A percentile compares a stretch with the other conserved stretches of the same genome.
Conservation (phyloP, 73 alveolate genomes). For the Tetrahymena malaccensis region DNA sequence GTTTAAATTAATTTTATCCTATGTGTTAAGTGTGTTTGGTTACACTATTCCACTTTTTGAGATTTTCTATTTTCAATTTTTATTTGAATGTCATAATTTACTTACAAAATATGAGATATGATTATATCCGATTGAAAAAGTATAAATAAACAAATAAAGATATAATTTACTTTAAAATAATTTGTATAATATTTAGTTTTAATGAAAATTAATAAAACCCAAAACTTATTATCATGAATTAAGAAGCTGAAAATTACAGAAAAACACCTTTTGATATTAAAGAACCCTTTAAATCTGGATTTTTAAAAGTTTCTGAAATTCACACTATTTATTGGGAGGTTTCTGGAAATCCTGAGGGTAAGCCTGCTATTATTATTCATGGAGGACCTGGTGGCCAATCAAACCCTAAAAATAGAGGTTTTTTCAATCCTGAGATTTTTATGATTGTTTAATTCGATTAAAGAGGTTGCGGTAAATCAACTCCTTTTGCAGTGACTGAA, state of each 20-base stretch:
- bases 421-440: background rate
- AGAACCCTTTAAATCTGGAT: background rate
- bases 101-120: background rate
- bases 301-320: background rate
- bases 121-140: background rate
- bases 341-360: background rate
- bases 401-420: background rate
- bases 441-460: background rate
- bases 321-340: background rate
- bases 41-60: no score
- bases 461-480: background rate
- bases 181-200: background rate
- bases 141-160: no score
- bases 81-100: no score
- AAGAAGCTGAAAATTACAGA: background rate
- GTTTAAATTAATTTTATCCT: background rate
- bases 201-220: no score
- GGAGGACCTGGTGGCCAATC: background rate
- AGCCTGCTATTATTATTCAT: background rate
- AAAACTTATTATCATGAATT: background rate
- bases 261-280: background rate
- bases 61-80: no score
- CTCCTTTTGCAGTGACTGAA: background rate
- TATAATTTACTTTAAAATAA: no score
- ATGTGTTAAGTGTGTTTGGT: no score